phyloP scores from a whole-genome alignment of 768 basidiomycete species.

The Mycena leptocephala region DNA sequence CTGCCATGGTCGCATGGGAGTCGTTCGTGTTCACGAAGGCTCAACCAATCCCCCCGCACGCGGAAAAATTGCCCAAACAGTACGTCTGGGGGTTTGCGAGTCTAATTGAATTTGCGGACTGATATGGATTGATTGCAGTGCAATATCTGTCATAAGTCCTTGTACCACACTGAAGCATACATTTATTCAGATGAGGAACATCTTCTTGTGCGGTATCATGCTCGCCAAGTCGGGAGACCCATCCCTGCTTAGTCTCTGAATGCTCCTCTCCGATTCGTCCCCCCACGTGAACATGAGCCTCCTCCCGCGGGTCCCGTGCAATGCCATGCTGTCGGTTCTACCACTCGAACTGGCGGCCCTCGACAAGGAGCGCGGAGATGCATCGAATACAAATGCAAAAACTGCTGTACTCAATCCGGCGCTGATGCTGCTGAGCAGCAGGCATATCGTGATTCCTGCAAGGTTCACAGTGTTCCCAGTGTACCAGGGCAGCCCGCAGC shows the following conservation, averaged over 20 bases:
- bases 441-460: background rate
- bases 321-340: background rate
- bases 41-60: background rate
- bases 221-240: background rate
- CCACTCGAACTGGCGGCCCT: background rate
- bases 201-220: background rate
- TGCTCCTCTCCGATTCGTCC: background rate
- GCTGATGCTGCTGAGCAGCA: background rate
- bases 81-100: too few species aligned
- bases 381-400: background rate
- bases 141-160: background rate
- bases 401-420: background rate
- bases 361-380: background rate
- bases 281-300: background rate
- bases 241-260: background rate
- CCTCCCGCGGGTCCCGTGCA: background rate
- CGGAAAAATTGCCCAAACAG: background rate
- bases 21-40: too few species aligned
- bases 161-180: background rate
- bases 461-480: background rate
- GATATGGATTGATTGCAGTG: background rate
- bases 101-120: too few species aligned
- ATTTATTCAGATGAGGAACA: background rate
- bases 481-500: background rate
- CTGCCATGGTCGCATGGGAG: too few species aligned